Evolutionary conservation across 139 green algal species (phyloP), one percentile per base, ranked within the genome.

Genomic region (Parachlorella kessleri): DNA sequence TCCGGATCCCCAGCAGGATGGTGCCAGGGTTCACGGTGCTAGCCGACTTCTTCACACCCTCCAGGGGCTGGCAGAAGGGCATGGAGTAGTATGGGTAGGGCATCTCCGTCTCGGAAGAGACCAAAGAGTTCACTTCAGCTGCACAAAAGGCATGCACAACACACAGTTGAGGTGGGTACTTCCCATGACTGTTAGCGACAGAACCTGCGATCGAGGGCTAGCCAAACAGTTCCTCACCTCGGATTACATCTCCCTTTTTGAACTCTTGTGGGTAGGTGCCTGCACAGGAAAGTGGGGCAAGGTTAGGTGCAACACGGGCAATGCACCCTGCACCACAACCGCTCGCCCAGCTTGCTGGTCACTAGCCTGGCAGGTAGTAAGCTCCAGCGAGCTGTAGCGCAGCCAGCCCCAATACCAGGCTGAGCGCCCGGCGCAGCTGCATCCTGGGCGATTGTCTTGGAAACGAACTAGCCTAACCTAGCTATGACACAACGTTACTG

Each of bases 41-140:
- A 5, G 87, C 70, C 8, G 91, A 82, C 33, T 83, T 88, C 33
- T 93, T 78, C 5, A 97, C 82, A 9, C 94, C 96, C 78, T 94
- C 93, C 3, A 73, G 32, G 3, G 96, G 96, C 71, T 91, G 90
- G 89, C 96, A 99, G 77, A 98, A 99, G 0, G 96, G 96, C 80
- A 98, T 81, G 9, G 84, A 89, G 85, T 99, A 99, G 82, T 98
- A 99, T 24, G 95, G 87, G 79, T 87, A 98, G 0, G 96, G 96
- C 67, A 98, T 83, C 75, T 98, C 94, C 63, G 96, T 98, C 38
- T 96, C 92, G 66, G 90, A 93, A 3, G 92, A 98, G 2, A 90
- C 96, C 32, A 99, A 69, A 0, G 93, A 97, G 81, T 97, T 98
- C 1, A 94, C 93, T 36, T 91, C 86, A n/a, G 83, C 87, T 91